Base-by-base conservation (phyloP, 371 early-diverging fungal genomes). In the Mortierella sp. region DNA sequence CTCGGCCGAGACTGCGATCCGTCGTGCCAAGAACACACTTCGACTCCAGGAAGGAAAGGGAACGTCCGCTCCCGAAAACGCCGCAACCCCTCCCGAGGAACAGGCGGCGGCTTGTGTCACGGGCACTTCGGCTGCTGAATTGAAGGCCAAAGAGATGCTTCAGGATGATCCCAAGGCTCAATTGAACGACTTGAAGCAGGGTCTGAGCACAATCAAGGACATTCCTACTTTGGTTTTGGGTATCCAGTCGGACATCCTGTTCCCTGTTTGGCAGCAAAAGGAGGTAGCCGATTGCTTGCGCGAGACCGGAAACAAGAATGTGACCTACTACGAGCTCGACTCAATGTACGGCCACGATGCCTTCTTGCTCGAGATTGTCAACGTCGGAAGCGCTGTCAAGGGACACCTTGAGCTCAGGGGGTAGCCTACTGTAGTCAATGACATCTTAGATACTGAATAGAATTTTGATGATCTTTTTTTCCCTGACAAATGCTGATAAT, bases 331-430 rank as follows among this genome's bases (percentile, higher is more conserved):
- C 82, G 99, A 98, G 89, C 88, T 98, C n/a, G 99, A 98, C 88
- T 94, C 97, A 38, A 94, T 97, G 92, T 99, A 96, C 89, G 99
- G 99, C 10, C 99, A 99, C 87, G 98, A 99, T 81, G 98, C 99
- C 11, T 99, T 98, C 86, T 92, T 98, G 87, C 96, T 98, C 79
- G 98, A 98, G 84, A 84, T 93, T 44, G 94, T 94, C 72, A 95
- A 94, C 78, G 97, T 98, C 24, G 99, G 98, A 38, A 96, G 96
- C 48, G 98, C 99, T 16, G 94, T 99, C 81, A 97, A 97, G 89
- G 99, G 98, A 14, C 97, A 97, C 88, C 88, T 97, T 63, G 97
- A 97, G 76, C 85, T 93, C 52, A 79, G 89, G 52, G 92, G 90
- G 57, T 88, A 80, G 75, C 45, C 2, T 38, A 65, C 38, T 0